phyloP scores from a whole-genome alignment of 1,139 yeast genomes.

The Pichia sp. region DNA sequence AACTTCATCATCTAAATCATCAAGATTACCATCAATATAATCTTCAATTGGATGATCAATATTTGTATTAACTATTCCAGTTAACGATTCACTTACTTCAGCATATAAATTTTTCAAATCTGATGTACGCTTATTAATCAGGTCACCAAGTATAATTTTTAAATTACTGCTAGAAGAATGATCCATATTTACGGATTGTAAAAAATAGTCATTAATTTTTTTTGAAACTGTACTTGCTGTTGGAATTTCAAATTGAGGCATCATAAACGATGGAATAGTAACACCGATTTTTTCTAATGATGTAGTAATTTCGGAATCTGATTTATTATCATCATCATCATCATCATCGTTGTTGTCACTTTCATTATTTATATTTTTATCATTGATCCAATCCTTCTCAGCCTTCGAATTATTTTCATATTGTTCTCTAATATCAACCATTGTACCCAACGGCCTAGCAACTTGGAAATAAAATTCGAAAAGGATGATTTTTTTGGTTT shows the following conservation, averaged over 20 bases:
- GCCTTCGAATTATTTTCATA: too few relatives aligned
- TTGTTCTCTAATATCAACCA: too few relatives aligned
- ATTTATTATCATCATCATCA: constrained; percentile 26
- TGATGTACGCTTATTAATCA: constrained; percentile 11
- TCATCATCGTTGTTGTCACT: not conserved
- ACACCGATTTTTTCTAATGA: constrained; percentile 44
- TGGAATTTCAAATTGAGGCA: constrained; percentile 12
- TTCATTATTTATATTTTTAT: too few relatives aligned
- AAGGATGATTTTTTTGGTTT: too few relatives aligned
- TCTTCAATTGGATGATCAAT: constrained; percentile 46
- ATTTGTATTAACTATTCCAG: constrained; percentile 44
- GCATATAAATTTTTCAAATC: constrained; percentile 21
- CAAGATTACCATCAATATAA: constrained; percentile 16
- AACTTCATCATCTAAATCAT: not conserved
- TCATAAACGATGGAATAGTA: constrained; percentile 13
- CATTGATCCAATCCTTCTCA: too few relatives aligned
- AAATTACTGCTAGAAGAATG: constrained; percentile 10
- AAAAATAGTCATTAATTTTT: constrained; percentile 9
- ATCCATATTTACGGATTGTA: constrained; percentile 14
- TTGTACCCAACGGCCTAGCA: too few relatives aligned
- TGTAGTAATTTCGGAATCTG: constrained; percentile 29
- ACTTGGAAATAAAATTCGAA: too few relatives aligned
- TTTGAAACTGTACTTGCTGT: constrained; percentile 6
- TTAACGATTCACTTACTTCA: constrained; percentile 41
- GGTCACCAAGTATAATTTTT: constrained; percentile 7